Percentiles rank a stretch among this genome's conserved stretches.
Evolutionary conservation across 1,284 basidiomycete species (phyloP).

Genomic region (Microbotryum silenes-acaulis): DNA sequence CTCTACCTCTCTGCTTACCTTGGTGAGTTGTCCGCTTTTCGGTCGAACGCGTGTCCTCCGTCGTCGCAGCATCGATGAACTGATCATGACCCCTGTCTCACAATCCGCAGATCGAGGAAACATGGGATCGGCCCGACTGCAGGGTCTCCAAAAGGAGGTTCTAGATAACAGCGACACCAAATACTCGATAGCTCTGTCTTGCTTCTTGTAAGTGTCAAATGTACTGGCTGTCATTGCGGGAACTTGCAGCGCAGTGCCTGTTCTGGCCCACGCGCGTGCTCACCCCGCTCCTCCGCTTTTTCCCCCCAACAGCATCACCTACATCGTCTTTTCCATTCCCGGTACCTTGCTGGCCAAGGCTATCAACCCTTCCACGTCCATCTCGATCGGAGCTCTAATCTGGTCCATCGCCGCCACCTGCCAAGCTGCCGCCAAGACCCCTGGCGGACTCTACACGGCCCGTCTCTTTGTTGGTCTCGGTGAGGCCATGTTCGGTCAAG

Average conservation of each 20-base stretch:
- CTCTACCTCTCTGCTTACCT: constrained; percentile 46
- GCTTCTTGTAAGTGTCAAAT: constrained; percentile 37
- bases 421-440: constrained; percentile 40
- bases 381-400: constrained; percentile 42
- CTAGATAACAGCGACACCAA: constrained; percentile 39
- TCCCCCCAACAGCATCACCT: constrained; percentile 32
- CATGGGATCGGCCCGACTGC: constrained; percentile 39
- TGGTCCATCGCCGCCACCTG: constrained; percentile 44
- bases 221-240: neutral
- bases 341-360: constrained; percentile 37
- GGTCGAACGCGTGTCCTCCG: neutral
- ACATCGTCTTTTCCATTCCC: constrained; percentile 41
- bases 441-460: constrained; percentile 39
- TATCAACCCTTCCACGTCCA: constrained; percentile 40
- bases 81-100: no score
- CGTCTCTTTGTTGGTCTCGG: constrained; percentile 44
- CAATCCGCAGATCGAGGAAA: neutral
- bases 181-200: constrained; percentile 42
- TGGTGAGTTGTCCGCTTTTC: constrained; percentile 35
- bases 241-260: no score
- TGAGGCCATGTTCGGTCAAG: constrained; percentile 17
- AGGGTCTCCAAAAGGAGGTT: constrained; percentile 38
- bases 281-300: neutral
- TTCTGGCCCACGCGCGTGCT: no score
- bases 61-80: no score